A percentile compares a stretch with the other conserved stretches of the same genome.
Conservation (phyloP, 768 basidiomycete species). For the Dictyophora rubrovolvata region DNA sequence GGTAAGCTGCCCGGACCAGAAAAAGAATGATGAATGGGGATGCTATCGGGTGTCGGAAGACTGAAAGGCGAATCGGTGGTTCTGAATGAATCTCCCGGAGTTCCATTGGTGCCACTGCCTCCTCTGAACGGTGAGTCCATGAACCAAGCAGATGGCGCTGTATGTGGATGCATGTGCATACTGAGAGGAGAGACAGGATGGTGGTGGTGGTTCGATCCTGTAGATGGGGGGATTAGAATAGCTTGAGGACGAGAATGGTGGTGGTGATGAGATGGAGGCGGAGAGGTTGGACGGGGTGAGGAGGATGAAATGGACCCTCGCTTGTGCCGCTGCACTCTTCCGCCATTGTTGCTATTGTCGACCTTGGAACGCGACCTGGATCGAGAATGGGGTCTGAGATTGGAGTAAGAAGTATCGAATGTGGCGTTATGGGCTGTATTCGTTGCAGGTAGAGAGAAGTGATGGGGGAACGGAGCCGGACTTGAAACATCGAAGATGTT, state of each 20-base stretch:
- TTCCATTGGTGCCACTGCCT: background rate
- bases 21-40: background rate
- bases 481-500: conserved; percentile 20
- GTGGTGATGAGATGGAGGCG: conserved; percentile 34
- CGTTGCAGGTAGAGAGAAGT: conserved; percentile 41
- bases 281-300: conserved; percentile 28
- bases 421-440: conserved; percentile 31
- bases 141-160: conserved; percentile 2
- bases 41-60: conserved; percentile 25
- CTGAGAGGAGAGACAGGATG: conserved; percentile 9
- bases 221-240: conserved; percentile 49
- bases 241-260: conserved; percentile 42
- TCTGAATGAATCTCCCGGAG: background rate
- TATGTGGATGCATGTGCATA: conserved; percentile 1
- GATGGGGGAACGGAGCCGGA: conserved; percentile 37
- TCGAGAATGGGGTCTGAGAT: conserved; percentile 14
- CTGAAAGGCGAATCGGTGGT: background rate
- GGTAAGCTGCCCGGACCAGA: conserved; percentile 11
- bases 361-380: conserved; percentile 38
- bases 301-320: conserved; percentile 32
- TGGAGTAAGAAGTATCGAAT: conserved; percentile 12
- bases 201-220: background rate
- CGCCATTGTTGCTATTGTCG: conserved; percentile 13
- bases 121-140: background rate
- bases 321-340: conserved; percentile 7